Evolutionary conservation across 2,329 filamentous ascomycete genomes (phyloP).

Genomic region (Exophiala lecanii-corni): DNA sequence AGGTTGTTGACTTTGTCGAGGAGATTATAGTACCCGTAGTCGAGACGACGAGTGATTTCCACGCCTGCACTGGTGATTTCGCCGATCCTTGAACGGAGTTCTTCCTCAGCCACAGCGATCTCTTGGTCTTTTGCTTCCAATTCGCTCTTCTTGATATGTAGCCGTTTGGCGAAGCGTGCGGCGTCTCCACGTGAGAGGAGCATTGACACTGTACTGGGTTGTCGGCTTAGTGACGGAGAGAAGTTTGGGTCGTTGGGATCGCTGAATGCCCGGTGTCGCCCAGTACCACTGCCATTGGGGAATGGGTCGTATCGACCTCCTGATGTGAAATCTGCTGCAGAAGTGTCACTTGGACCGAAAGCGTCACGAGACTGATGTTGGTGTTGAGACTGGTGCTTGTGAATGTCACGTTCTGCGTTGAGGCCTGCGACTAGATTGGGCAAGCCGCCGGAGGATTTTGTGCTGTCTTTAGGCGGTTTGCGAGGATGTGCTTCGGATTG

Average conservation of each 20-base stretch:
- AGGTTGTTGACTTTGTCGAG: conserved; percentile 41
- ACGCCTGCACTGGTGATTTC: conserved; percentile 27
- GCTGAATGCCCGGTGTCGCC: conserved; percentile 8
- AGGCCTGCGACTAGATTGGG: conserved; percentile 20
- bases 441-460: conserved; percentile 10
- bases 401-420: conserved; percentile 18
- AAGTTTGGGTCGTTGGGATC: conserved; percentile 7
- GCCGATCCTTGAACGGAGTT: conserved; percentile 19
- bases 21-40: conserved; percentile 46
- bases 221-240: background rate
- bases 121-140: conserved; percentile 13
- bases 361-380: conserved; percentile 2
- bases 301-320: conserved; percentile 14
- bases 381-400: conserved; percentile 1
- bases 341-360: conserved; percentile 12
- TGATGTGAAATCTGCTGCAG: conserved; percentile 8
- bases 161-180: conserved; percentile 13
- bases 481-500: conserved; percentile 15
- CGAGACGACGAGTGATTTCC: conserved; percentile 42
- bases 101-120: conserved; percentile 21
- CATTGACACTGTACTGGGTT: conserved; percentile 13
- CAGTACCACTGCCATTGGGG: background rate
- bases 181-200: conserved; percentile 18
- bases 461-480: conserved; percentile 9
- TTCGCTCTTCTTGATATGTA: conserved; percentile 16